Evolutionary conservation across 345 rosid species (phyloP).

Genomic region (Lumnitzera racemosa): DNA sequence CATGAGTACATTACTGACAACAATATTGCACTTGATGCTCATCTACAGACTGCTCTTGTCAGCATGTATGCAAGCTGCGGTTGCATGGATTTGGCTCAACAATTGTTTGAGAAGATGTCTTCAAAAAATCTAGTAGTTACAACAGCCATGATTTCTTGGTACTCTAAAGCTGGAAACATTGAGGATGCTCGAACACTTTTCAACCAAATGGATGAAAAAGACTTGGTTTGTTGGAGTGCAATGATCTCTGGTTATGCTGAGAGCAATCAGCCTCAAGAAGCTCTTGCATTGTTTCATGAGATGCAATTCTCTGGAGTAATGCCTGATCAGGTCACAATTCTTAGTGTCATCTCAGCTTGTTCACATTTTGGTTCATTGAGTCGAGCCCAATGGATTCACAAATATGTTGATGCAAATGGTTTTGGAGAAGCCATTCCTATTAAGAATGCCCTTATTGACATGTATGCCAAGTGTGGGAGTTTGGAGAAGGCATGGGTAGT

Average conservation of each 20-base stretch:
- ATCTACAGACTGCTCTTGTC: constrained; percentile 42
- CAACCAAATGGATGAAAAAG: constrained; percentile 34
- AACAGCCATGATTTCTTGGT: constrained; percentile 58
- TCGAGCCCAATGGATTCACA: constrained; percentile 32
- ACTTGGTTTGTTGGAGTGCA: constrained; percentile 63
- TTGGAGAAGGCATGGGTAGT: constrained; percentile 29
- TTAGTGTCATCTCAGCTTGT: constrained; percentile 47
- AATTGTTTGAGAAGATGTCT: constrained; percentile 37
- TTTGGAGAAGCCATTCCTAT: constrained; percentile 27
- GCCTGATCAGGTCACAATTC: constrained; percentile 49
- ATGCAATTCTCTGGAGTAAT: constrained; percentile 30
- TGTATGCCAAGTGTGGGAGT: constrained; percentile 59
- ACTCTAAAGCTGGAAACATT: constrained; percentile 41
- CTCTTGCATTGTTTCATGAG: constrained; percentile 30
- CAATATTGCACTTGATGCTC: constrained; percentile 24
- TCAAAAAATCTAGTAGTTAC: constrained; percentile 41
- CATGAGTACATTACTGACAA: constrained; percentile 38
- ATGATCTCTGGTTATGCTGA: constrained; percentile 75
- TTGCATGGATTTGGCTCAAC: constrained; percentile 29
- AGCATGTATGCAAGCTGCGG: constrained; percentile 36
- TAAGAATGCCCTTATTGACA: constrained; percentile 40
- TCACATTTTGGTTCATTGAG: constrained; percentile 47
- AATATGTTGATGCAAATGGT: constrained; percentile 23
- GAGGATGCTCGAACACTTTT: constrained; percentile 48
- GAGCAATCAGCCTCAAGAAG: constrained; percentile 36